These are phyloP conservation scores for Wickerhamiella shivajii DNA, from an alignment of 805 yeast genomes.

Conservation along the genomic window DNA sequence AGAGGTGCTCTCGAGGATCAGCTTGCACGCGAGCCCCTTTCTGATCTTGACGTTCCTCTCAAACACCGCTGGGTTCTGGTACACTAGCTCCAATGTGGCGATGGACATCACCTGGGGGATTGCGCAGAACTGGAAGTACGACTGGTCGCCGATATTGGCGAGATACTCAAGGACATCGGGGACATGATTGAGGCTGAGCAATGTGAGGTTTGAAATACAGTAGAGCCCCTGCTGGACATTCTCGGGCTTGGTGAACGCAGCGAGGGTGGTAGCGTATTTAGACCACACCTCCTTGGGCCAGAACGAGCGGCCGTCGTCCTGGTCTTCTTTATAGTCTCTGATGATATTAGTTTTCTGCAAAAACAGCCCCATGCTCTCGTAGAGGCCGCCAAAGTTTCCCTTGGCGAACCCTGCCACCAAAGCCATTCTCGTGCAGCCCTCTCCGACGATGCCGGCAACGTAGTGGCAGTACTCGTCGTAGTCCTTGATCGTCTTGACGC, in stretches of 20 bases:
- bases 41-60: conserved; percentile 69
- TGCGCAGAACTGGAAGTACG: conserved; percentile 82
- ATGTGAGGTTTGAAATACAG: conserved; percentile 70
- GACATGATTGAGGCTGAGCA: conserved; percentile 65
- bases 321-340: conserved; percentile 86
- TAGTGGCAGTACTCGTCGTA: conserved; percentile 89
- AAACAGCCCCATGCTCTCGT: conserved; percentile 86
- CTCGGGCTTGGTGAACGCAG: conserved; percentile 41
- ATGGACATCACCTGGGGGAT: conserved; percentile 99
- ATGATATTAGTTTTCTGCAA: conserved; percentile 93
- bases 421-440: conserved; percentile 75
- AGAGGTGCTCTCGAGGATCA: conserved; percentile 61
- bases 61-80: conserved; percentile 64
- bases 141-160: conserved; percentile 61
- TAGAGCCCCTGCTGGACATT: conserved; percentile 41
- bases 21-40: conserved; percentile 69
- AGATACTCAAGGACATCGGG: conserved; percentile 64
- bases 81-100: conserved; percentile 78
- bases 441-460: conserved; percentile 97
- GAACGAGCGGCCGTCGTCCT: conserved; percentile 81
- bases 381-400: conserved; percentile 42
- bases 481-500: conserved; percentile 64
- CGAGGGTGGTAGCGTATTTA: conserved; percentile 49
- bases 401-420: conserved; percentile 57
- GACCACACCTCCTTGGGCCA: conserved; percentile 95